phyloP scores from a whole-genome alignment of 1,139 yeast genomes.

The Candida sanyaensis region DNA sequence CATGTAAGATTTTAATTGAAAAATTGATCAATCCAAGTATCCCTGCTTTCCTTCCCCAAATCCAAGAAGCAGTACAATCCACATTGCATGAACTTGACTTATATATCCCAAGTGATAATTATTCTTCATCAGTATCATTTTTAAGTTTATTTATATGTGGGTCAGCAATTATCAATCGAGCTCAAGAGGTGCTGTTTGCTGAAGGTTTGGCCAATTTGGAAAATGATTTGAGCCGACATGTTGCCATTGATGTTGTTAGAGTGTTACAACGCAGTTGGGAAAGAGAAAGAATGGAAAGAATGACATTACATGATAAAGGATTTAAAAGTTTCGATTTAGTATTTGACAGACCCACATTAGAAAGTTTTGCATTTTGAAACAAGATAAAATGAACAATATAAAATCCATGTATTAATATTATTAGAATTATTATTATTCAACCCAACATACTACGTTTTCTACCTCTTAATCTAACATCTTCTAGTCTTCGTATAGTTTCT shows the following conservation, averaged over 20 bases:
- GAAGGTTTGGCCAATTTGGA: constrained; percentile 5
- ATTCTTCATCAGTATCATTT: constrained; percentile 10
- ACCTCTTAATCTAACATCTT: constrained; percentile 88
- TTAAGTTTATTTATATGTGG: constrained; percentile 11
- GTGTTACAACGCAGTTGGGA: constrained; percentile 10
- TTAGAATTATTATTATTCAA: constrained; percentile 1
- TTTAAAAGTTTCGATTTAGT: constrained; percentile 11
- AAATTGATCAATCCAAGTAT: constrained; percentile 12
- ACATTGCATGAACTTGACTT: constrained; percentile 9
- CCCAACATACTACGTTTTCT: constrained; percentile 71
- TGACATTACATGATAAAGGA: constrained; percentile 11
- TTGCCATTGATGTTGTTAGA: constrained; percentile 8
- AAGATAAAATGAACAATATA: not conserved
- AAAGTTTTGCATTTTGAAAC: constrained; percentile 11
- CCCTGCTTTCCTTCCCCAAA: constrained; percentile 11
- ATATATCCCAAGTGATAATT: constrained; percentile 8
- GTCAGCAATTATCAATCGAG: constrained; percentile 4
- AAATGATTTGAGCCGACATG: constrained; percentile 7
- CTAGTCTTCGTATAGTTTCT: constrained; percentile 66
- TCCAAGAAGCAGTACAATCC: constrained; percentile 9
- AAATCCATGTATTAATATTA: no score
- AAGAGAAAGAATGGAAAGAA: constrained; percentile 8
- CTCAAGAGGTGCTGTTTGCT: constrained; percentile 5
- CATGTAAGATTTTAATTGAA: constrained; percentile 10
- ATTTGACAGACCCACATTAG: constrained; percentile 12